Conservation (phyloP, 352 stramenopile genomes). For the Elongisporangium prolatum region DNA sequence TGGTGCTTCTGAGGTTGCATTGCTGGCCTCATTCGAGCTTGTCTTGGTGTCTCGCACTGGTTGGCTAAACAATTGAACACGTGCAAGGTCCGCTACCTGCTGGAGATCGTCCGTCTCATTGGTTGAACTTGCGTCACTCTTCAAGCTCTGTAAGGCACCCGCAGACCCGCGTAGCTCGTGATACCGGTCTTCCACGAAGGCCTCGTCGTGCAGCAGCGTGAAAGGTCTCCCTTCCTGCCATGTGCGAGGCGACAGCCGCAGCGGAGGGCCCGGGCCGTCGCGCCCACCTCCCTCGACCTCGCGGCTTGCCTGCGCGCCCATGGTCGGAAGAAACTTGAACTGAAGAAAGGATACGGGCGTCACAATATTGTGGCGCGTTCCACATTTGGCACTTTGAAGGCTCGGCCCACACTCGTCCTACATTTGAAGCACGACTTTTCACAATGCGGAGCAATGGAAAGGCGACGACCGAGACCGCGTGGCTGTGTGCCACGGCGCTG, state of each 20-base stretch:
- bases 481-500: constrained; percentile 51
- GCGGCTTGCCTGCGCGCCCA: background rate
- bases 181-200: constrained; percentile 63
- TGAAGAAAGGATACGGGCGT: background rate
- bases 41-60: constrained; percentile 5
- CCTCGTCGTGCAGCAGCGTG: constrained; percentile 65
- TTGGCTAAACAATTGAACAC: constrained; percentile 47
- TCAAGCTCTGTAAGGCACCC: background rate
- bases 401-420: background rate
- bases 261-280: background rate
- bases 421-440: constrained; percentile 19
- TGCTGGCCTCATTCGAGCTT: background rate
- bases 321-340: background rate
- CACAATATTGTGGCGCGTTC: background rate
- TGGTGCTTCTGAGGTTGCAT: background rate
- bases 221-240: constrained; percentile 59
- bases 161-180: constrained; percentile 28
- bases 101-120: constrained; percentile 61
- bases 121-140: constrained; percentile 8
- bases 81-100: constrained; percentile 45
- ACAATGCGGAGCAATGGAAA: constrained; percentile 20
- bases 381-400: constrained; percentile 1
- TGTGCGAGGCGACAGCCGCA: constrained; percentile 13
- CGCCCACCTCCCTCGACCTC: background rate
- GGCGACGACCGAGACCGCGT: constrained; percentile 44